Base-by-base conservation (phyloP, 169 alveolate species). In the Plasmodium gonderi region DNA sequence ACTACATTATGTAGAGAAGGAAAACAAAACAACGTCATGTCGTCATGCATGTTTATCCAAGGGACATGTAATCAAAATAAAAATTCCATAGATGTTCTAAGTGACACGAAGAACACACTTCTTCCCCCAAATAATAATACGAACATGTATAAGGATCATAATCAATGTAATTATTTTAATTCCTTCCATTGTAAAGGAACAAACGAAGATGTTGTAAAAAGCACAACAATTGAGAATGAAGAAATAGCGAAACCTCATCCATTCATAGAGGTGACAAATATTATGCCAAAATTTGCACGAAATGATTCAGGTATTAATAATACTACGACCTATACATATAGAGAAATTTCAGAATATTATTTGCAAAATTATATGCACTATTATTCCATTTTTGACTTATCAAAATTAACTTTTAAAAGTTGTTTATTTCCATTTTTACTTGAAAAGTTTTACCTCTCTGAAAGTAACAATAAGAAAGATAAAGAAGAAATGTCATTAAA, bases 321-420 rank as follows among this genome's bases (percentile, higher is more conserved):
- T 74, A n/a, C n/a, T n/a, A n/a, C n/a, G n/a, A 40, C 79, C 8
- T 75, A 76, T 75, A 42, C 90, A 8, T 90, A 90, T 78, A 78
- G 54, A 78, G 81, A 90, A 77, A 90, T 90, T 17, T 90, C 94
- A 4, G 94, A 90, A 51, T 90, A 65, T 65, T 90, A 90, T 77
- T 60, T 90, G 26, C 94, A 90, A 31, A 76, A 90, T 64, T 90
- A 78, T 77, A 60, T 77, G 80, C 75, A 90, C 4, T 79, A 42
- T 38, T 90, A 44, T 90, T 29, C 82, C 36, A 40, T 90, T n/a
- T 90, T 78, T 69, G 91, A 90, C 74, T 40, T 79, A 20, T 90
- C 94, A 0, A 90, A 90, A 29, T 78, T 90, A 4, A 67, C 77
- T 11, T 90, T 77, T 77, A 90, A 75, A 49, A 90, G 94, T 31